Conservation (phyloP, 164 flowering plant genomes). For the Tinospora cordifolia region DNA sequence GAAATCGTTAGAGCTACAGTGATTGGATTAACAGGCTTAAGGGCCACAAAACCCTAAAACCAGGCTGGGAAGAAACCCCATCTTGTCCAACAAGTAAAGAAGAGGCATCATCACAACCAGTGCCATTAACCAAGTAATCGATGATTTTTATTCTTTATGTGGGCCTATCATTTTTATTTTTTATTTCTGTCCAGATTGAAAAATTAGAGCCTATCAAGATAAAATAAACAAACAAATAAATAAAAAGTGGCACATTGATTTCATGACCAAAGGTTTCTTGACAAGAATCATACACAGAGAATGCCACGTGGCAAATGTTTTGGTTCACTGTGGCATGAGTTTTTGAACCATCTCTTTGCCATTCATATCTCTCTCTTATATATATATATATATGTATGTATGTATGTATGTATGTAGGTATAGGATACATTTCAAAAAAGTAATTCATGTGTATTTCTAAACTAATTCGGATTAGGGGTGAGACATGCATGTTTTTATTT, state of each 20-base stretch:
- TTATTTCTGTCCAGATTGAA: background rate
- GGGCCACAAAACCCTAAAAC: conserved; percentile 1
- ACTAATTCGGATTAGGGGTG: too few relatives aligned
- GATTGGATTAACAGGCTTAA: background rate
- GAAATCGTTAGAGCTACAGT: background rate
- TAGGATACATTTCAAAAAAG: too few relatives aligned
- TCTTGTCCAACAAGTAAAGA: conserved; percentile 13
- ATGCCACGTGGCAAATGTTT: background rate
- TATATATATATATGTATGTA: too few relatives aligned
- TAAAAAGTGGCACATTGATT: conserved; percentile 5
- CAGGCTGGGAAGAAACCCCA: background rate
- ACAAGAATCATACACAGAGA: background rate
- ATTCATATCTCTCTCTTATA: too few relatives aligned
- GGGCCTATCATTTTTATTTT: background rate
- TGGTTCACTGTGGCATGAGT: background rate
- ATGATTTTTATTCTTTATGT: conserved; percentile 12
- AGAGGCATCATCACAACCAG: conserved; percentile 19
- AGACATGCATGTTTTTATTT: too few relatives aligned
- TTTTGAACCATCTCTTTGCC: background rate
- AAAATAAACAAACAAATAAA: too few relatives aligned
- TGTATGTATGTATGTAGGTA: too few relatives aligned
- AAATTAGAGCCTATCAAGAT: background rate
- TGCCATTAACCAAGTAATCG: conserved; percentile 10
- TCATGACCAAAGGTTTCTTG: background rate
- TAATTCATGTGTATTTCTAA: too few relatives aligned